Evolutionary conservation across 805 yeast genomes (phyloP).

Genomic region (Ogataea trehalophila): DNA sequence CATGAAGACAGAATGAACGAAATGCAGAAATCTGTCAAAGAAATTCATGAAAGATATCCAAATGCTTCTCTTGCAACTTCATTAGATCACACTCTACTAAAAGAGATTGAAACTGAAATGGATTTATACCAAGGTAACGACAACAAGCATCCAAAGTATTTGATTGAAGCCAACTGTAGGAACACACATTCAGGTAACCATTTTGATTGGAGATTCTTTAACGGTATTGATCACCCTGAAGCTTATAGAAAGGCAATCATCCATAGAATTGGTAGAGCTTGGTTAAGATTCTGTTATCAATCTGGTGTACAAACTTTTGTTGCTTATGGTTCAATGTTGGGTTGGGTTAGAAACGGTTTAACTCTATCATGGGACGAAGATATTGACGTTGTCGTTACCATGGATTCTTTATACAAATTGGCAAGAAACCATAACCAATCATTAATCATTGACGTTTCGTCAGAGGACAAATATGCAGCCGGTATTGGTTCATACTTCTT

Average conservation of each 20-base stretch:
- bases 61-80: conserved; percentile 3
- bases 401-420: conserved; percentile 39
- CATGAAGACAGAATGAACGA: conserved; percentile 14
- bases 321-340: conserved; percentile 61
- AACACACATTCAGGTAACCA: conserved; percentile 31
- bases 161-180: conserved; percentile 33
- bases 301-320: conserved; percentile 52
- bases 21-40: conserved; percentile 8
- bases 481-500: conserved; percentile 56
- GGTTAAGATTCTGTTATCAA: conserved; percentile 43
- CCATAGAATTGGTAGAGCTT: conserved; percentile 47
- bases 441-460: conserved; percentile 38
- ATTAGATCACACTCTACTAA: conserved; percentile 18
- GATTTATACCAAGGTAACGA: conserved; percentile 9
- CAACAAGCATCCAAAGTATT: conserved; percentile 25
- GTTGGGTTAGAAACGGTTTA: conserved; percentile 62
- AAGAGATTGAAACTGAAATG: conserved; percentile 14
- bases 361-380: conserved; percentile 66
- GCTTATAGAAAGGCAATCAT: conserved; percentile 34
- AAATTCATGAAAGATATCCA: conserved; percentile 1
- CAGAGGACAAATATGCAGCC: conserved; percentile 29
- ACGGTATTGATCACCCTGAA: conserved; percentile 39
- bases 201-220: conserved; percentile 53
- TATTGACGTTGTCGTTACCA: conserved; percentile 60
- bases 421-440: conserved; percentile 47